These are phyloP conservation scores for Boletellus emodensis DNA, from an alignment of 768 basidiomycete species.

Conservation along the genomic window DNA sequence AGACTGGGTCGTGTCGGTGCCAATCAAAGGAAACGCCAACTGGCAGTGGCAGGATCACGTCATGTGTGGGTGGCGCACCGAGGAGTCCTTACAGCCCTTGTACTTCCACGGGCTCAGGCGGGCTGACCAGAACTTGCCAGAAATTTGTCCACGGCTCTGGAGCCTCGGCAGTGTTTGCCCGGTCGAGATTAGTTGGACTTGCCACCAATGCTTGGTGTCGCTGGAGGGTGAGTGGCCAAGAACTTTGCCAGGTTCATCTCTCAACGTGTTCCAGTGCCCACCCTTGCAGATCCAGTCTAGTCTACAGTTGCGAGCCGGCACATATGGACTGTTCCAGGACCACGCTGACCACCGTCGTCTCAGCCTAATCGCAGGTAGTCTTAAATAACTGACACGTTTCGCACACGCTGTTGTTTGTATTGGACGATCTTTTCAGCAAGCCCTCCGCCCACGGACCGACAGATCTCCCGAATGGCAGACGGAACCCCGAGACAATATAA, in stretches of 20 bases:
- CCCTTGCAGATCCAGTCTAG: background rate
- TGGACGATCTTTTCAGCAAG: background rate
- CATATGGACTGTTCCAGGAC: background rate
- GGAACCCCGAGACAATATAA: background rate
- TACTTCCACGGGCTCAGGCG: background rate
- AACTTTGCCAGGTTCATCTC: too few species aligned
- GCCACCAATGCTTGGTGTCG: too few species aligned
- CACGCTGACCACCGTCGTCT: conserved; percentile 1
- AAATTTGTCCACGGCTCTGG: too few species aligned
- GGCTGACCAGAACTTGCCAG: background rate
- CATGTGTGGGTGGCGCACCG: background rate
- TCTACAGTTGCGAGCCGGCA: background rate
- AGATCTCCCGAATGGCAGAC: background rate
- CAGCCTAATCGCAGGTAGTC: background rate
- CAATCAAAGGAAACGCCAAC: background rate
- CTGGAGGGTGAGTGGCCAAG: too few species aligned
- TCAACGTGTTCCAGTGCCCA: too few species aligned
- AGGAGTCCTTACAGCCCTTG: background rate
- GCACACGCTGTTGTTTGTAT: conserved; percentile 4
- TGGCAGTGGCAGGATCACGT: background rate
- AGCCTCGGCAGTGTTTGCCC: too few species aligned
- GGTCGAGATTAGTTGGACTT: too few species aligned
- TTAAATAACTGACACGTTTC: conserved; percentile 4
- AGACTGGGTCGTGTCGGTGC: too few species aligned
- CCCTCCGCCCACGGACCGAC: background rate